phyloP scores from a whole-genome alignment of 2,329 filamentous ascomycete genomes.

The Sarocladium oryzae region DNA sequence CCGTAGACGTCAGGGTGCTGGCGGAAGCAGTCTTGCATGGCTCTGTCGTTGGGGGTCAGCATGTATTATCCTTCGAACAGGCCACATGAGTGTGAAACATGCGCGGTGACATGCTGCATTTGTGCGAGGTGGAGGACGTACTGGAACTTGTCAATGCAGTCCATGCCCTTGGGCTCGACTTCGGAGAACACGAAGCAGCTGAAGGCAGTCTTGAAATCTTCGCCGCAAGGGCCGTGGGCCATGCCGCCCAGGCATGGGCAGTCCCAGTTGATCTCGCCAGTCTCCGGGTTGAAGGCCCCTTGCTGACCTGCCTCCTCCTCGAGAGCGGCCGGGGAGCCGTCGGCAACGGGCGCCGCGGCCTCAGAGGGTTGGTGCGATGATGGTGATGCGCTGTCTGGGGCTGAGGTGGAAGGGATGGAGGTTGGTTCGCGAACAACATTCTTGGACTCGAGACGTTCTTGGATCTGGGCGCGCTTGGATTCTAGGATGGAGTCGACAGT shows the following conservation, averaged over 20 bases:
- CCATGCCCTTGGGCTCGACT: slow-evolving; percentile 94
- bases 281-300: slow-evolving; percentile 96
- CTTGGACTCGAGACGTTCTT: slow-evolving; percentile 23
- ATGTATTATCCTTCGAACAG: too few species aligned
- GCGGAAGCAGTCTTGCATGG: slow-evolving; percentile 97
- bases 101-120: too few species aligned
- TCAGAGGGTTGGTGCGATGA: slow-evolving; percentile 11
- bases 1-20: slow-evolving; percentile 90
- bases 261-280: slow-evolving; percentile 99
- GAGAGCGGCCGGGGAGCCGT: slow-evolving; percentile 44
- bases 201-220: slow-evolving; percentile 91
- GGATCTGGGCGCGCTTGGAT: slow-evolving; percentile 49
- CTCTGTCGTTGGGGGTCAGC: slow-evolving; percentile 45
- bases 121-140: too few species aligned
- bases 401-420: slow-evolving; percentile 9
- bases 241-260: slow-evolving; percentile 96
- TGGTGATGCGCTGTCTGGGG: background rate
- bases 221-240: slow-evolving; percentile 91
- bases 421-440: slow-evolving; percentile 15
- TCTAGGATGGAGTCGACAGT: slow-evolving; percentile 64
- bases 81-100: too few species aligned
- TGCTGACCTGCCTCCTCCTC: slow-evolving; percentile 80
- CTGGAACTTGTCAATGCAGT: slow-evolving; percentile 98
- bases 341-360: slow-evolving; percentile 14
- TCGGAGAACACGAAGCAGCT: slow-evolving; percentile 97